phyloP scores from a whole-genome alignment of 2,329 filamentous ascomycete genomes.

The Amauroascus verrucosus region DNA sequence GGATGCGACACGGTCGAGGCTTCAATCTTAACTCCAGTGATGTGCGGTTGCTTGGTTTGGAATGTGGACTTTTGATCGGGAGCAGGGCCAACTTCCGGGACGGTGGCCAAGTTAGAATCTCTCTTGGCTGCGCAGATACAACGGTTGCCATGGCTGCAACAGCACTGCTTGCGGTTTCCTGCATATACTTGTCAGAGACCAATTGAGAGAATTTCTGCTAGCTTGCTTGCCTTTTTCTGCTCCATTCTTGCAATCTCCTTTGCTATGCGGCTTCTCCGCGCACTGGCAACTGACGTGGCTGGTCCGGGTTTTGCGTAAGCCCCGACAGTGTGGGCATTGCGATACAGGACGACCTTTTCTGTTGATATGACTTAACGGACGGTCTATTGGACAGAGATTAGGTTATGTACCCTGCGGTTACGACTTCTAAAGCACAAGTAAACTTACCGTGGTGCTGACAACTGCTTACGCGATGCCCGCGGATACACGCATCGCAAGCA shows the following conservation, averaged over 20 bases:
- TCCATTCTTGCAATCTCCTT: constrained; percentile 26
- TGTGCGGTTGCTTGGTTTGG: constrained; percentile 45
- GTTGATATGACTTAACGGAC: constrained; percentile 85
- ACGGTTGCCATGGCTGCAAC: constrained; percentile 16
- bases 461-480: constrained; percentile 96
- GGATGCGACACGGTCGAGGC: constrained; percentile 52
- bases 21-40: constrained; percentile 50
- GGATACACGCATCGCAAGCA: constrained; percentile 71
- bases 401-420: constrained; percentile 11
- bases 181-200: constrained; percentile 13
- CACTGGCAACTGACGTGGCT: constrained; percentile 96
- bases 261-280: constrained; percentile 61
- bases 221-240: constrained; percentile 27
- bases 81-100: constrained; percentile 38
- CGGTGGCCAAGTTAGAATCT: constrained; percentile 40
- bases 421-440: too few species aligned
- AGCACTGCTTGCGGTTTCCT: constrained; percentile 17
- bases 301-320: constrained; percentile 88
- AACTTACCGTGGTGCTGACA: constrained; percentile 87
- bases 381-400: constrained; percentile 50
- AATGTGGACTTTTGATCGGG: constrained; percentile 31
- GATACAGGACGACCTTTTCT: constrained; percentile 96
- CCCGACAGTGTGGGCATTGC: constrained; percentile 94
- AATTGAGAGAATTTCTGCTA: constrained; percentile 11
- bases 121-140: constrained; percentile 26